Conservation (phyloP, 78 protist genomes). For the Dictyostelium intermedium region DNA sequence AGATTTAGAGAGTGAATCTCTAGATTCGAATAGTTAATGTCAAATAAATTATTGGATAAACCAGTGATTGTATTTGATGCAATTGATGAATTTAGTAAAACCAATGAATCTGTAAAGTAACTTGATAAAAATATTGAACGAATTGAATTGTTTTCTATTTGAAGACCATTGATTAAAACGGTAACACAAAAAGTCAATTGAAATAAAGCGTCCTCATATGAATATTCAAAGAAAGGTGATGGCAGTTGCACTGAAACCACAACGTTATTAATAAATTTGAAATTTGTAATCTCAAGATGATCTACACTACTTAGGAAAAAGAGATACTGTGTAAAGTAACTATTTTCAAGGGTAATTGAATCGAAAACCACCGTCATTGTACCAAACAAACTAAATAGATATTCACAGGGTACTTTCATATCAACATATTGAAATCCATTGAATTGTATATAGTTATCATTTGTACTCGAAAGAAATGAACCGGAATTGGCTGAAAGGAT, state of each 20-base stretch:
- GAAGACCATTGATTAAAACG: neutral
- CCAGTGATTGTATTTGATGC: neutral
- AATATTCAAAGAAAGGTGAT: neutral
- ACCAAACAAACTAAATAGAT: too few relatives aligned
- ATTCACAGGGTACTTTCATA: neutral
- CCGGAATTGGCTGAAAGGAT: neutral
- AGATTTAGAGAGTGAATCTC: neutral
- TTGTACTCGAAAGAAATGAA: neutral
- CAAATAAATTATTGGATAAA: too few relatives aligned
- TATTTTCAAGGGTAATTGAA: neutral
- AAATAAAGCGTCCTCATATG: neutral
- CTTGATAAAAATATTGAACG: neutral
- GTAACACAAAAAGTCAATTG: neutral
- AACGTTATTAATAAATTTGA: too few relatives aligned
- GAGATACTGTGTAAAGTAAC: neutral
- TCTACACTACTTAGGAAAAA: too few relatives aligned
- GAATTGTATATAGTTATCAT: too few relatives aligned
- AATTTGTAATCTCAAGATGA: neutral
- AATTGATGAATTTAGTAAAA: too few relatives aligned
- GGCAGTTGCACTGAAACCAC: neutral
- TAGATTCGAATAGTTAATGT: neutral
- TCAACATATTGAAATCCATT: neutral
- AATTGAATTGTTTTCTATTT: neutral
- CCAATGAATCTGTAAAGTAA: neutral
- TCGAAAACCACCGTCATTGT: neutral